Conservation (phyloP, 1,284 basidiomycete genomes). For the Ceratobasidium sp. region DNA sequence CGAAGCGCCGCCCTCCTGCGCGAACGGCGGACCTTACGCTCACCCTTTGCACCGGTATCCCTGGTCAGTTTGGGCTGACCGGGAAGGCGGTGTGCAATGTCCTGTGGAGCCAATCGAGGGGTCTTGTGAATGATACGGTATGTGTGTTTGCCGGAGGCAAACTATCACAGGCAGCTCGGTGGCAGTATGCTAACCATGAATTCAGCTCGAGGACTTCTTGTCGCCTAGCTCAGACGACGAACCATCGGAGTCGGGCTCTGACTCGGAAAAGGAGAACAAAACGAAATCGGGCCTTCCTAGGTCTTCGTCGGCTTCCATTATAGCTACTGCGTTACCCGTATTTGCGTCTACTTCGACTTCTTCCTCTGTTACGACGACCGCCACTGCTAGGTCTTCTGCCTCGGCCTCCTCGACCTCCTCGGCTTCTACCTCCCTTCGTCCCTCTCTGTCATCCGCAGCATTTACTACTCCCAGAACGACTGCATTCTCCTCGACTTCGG, state of each 20-base stretch:
- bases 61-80: constrained; percentile 26
- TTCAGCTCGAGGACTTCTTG: constrained; percentile 39
- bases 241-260: constrained; percentile 11
- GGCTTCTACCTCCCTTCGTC: neutral
- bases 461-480: neutral
- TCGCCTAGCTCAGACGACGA: constrained; percentile 26
- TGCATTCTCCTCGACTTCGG: neutral
- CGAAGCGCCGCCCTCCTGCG: constrained; percentile 8
- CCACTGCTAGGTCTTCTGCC: neutral
- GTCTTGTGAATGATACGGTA: constrained; percentile 27
- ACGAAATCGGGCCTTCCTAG: neutral
- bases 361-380: constrained; percentile 1
- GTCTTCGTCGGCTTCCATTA: neutral
- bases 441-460: neutral
- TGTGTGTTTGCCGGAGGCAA: neutral
- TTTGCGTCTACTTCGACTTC: constrained; percentile 16
- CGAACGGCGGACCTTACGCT: constrained; percentile 13
- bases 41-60: constrained; percentile 32
- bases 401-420: neutral
- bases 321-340: neutral
- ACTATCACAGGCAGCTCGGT: neutral
- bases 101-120: constrained; percentile 25
- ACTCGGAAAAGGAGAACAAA: constrained; percentile 20
- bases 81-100: constrained; percentile 34
- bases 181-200: constrained; percentile 1